These are phyloP conservation scores for Yamadazyma spencermartinsiae DNA, from an alignment of 1,139 yeast genomes.

Conservation along the genomic window DNA sequence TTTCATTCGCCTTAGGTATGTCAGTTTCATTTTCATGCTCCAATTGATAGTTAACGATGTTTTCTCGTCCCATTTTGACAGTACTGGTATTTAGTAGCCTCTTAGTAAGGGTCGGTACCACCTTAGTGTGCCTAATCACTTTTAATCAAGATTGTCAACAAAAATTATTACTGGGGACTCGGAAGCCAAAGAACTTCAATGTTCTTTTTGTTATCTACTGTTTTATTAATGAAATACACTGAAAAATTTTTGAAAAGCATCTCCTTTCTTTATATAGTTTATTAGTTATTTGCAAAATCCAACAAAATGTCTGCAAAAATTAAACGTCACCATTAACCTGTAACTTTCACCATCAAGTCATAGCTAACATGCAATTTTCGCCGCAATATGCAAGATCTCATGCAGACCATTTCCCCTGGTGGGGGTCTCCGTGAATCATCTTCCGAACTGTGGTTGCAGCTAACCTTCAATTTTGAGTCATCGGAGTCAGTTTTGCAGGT, in stretches of 20 bases:
- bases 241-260: background rate
- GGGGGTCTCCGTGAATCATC: background rate
- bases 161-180: background rate
- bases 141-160: background rate
- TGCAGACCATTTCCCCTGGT: background rate
- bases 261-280: constrained; percentile 1
- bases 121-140: constrained; percentile 1
- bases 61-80: constrained; percentile 44
- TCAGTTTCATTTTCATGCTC: constrained; percentile 45
- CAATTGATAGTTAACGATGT: constrained; percentile 42
- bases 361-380: background rate
- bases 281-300: background rate
- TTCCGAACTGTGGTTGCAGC: background rate
- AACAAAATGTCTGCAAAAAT: constrained; percentile 4
- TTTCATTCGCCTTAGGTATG: constrained; percentile 17
- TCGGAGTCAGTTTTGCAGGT: background rate
- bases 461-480: background rate
- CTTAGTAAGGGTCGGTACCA: background rate
- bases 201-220: background rate
- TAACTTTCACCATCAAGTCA: background rate
- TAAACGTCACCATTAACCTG: constrained; percentile 2
- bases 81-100: constrained; percentile 4
- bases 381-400: too few species aligned
- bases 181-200: background rate
- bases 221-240: background rate